Evolutionary conservation across 441 rosid genomes (phyloP), one percentile per base, ranked within the genome.

Genomic region (Bocquillonia castaneifolia): DNA sequence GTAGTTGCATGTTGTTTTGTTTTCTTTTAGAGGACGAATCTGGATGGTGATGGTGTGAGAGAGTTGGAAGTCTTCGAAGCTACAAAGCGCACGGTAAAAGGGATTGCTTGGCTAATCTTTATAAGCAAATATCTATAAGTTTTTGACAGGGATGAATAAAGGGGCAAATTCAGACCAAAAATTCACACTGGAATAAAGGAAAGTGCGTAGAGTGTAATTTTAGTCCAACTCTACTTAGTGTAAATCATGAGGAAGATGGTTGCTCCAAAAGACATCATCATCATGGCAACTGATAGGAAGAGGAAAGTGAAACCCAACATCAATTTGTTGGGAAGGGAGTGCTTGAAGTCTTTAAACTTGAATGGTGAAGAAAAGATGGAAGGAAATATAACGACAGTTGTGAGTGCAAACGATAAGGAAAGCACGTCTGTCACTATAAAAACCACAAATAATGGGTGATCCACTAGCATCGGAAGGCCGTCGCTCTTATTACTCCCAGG

Each of bases 221-320:
- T 73, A 0, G 67, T 31, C 76, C 68, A 73, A 12, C 51, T 67
- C 54, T 67, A 67, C 13, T 73, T 67, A 3, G 20, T 60, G 10
- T 67, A 17, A 15, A 65, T 65, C 52, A 67, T 73, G 0, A 73
- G 68, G 45, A 67, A 47, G 59, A 67, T 25, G 9, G 76, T 67
- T n/a, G 72, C 67, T 2, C 67, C 58, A 34, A 67, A 72, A n/a
- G 76, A 42, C 8, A 63, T 32, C 65, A 68, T 68, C 69, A 68
- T 67, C 59, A 73, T 39, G 45, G 64, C 62, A n/a, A 68, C 72
- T 13, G 77, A 68, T 3, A 73, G 61, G 36, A 73, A 67, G 18
- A 73, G 40, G 29, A 63, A 68, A 4, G 69, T 56, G 59, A 73
- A 68, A 3, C 77, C 69, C 6, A 40, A 1, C 18, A 31, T 63